Evolutionary conservation across 495 filamentous ascomycete genomes (phyloP).

Genomic region (Acidomyces sp.): DNA sequence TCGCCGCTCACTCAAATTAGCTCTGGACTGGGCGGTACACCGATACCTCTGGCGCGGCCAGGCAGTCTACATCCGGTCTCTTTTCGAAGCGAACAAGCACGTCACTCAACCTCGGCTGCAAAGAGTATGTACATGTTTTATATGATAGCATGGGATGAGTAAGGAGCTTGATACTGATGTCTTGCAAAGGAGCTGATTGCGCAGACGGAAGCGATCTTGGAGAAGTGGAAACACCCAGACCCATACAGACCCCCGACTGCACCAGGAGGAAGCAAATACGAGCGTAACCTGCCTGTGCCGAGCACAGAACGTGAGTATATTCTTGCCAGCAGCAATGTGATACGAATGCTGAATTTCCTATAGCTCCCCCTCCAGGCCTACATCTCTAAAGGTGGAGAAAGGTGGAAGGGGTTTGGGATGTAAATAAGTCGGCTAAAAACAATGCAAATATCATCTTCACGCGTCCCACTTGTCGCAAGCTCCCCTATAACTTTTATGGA

Average conservation of each 20-base stretch:
- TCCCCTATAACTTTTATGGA: too few relatives aligned
- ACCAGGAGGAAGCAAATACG: constrained; percentile 93
- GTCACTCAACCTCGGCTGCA: constrained; percentile 78
- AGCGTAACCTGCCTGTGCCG: constrained; percentile 75
- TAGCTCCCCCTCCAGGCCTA: constrained; percentile 5
- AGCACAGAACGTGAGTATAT: constrained; percentile 59
- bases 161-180: background rate
- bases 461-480: too few relatives aligned
- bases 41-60: constrained; percentile 86
- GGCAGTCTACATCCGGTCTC: constrained; percentile 83
- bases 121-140: constrained; percentile 42
- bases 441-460: too few relatives aligned
- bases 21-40: constrained; percentile 89
- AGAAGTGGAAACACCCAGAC: constrained; percentile 96
- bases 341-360: too few relatives aligned
- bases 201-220: constrained; percentile 75
- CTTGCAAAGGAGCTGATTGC: constrained; percentile 55
- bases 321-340: too few relatives aligned
- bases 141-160: background rate
- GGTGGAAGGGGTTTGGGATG: constrained; percentile 1
- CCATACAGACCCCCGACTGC: constrained; percentile 79
- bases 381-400: constrained; percentile 5
- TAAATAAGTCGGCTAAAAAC: too few relatives aligned
- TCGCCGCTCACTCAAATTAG: constrained; percentile 78
- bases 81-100: constrained; percentile 89